phyloP scores from a whole-genome alignment of 2,329 filamentous ascomycete species.

The Xylaria arbuscula region DNA sequence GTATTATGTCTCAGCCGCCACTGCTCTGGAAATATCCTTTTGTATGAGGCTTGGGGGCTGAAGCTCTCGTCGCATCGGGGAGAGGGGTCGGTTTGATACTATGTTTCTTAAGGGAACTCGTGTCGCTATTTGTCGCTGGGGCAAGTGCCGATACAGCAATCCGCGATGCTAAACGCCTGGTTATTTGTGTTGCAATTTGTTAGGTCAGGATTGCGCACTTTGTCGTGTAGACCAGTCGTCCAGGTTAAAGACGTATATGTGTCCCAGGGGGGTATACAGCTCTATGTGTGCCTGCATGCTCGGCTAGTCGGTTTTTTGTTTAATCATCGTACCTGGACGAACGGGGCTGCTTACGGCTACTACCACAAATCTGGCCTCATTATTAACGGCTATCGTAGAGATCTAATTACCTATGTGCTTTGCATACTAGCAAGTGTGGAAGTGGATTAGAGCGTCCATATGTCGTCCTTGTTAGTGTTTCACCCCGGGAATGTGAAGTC shows the following conservation, averaged over 20 bases:
- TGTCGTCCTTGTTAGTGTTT: neutral
- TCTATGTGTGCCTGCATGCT: neutral
- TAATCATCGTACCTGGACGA: neutral
- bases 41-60: neutral
- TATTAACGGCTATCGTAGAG: neutral
- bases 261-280: neutral
- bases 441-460: neutral
- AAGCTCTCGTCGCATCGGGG: neutral
- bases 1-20: too few species aligned
- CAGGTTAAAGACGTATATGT: neutral
- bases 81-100: neutral
- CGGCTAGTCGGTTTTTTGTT: neutral
- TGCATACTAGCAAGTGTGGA: neutral
- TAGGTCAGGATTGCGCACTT: neutral
- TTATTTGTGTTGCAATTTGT: too few species aligned
- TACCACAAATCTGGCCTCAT: neutral
- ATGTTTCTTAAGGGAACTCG: neutral
- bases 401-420: neutral
- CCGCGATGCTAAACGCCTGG: neutral
- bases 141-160: neutral
- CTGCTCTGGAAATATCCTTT: too few species aligned
- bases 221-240: neutral
- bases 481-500: neutral
- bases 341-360: neutral
- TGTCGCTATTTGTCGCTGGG: too few species aligned